These are phyloP conservation scores for Gloeophyllum trabeum DNA, from an alignment of 768 basidiomycete genomes.

Conservation along the genomic window DNA sequence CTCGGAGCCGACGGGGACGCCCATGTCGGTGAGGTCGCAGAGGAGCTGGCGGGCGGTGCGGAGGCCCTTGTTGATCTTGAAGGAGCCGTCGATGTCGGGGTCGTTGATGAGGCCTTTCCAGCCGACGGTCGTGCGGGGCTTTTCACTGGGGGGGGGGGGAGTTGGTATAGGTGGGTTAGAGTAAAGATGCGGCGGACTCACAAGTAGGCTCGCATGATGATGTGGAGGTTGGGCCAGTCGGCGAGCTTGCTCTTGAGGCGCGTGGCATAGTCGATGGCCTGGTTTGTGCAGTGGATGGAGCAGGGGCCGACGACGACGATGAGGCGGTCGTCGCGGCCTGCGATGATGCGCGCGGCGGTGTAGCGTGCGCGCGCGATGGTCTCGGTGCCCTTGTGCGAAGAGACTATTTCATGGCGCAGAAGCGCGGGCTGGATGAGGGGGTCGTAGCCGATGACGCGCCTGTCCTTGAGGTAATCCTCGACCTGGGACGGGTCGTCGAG, in stretches of 20 bases:
- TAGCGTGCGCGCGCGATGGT: slow-evolving; percentile 77
- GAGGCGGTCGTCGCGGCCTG: slow-evolving; percentile 77
- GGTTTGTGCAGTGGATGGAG: slow-evolving; percentile 83
- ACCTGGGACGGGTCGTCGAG: slow-evolving; percentile 52
- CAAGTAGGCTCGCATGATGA: slow-evolving; percentile 98
- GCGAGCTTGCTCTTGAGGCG: slow-evolving; percentile 57
- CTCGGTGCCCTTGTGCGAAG: slow-evolving; percentile 48
- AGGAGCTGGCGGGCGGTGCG: slow-evolving; percentile 81
- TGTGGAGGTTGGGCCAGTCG: slow-evolving; percentile 65
- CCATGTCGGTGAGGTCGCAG: slow-evolving; percentile 80
- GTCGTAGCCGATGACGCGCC: slow-evolving; percentile 85
- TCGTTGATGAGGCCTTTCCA: slow-evolving; percentile 97
- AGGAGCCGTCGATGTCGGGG: slow-evolving; percentile 90
- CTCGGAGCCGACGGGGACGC: slow-evolving; percentile 91
- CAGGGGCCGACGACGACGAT: slow-evolving; percentile 94
- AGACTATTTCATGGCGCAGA: slow-evolving; percentile 76
- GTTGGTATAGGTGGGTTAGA: slow-evolving; percentile 3
- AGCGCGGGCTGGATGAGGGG: slow-evolving; percentile 92
- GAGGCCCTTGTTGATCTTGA: slow-evolving; percentile 95
- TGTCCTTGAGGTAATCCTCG: slow-evolving; percentile 69
- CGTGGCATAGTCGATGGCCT: slow-evolving; percentile 77
- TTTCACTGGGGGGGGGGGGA: too few relatives aligned
- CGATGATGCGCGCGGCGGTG: slow-evolving; percentile 66
- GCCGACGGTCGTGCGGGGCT: slow-evolving; percentile 95
- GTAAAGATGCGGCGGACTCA: slow-evolving; percentile 29